These are phyloP conservation scores for Pseudofabraea citricarpa DNA, from an alignment of 2,329 filamentous ascomycete species.

Conservation along the genomic window DNA sequence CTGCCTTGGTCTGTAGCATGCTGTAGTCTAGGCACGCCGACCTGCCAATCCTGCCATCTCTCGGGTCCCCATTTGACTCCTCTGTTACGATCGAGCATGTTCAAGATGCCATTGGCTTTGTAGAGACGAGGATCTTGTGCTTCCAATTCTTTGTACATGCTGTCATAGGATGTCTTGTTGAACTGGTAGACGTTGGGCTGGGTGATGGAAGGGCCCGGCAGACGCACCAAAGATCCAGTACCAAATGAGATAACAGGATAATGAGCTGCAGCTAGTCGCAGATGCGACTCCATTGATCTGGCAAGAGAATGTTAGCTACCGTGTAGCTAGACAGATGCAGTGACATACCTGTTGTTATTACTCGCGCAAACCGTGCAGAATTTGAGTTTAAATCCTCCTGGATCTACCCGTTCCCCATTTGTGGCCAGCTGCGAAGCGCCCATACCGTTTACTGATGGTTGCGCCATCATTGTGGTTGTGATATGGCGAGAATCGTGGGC, in stretches of 20 bases:
- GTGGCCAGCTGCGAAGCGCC: constrained; percentile 6
- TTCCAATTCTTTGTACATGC: constrained; percentile 88
- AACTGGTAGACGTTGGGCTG: constrained; percentile 98
- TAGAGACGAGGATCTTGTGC: constrained; percentile 84
- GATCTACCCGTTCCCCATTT: constrained; percentile 19
- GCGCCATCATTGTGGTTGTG: too few relatives aligned
- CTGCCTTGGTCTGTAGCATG: constrained; percentile 73
- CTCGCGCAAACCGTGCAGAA: constrained; percentile 99
- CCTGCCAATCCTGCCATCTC: constrained; percentile 95
- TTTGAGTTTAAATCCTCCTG: constrained; percentile 73
- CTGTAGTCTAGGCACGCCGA: constrained; percentile 77
- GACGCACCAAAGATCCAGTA: constrained; percentile 87
- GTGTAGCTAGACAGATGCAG: background rate
- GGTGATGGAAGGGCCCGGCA: constrained; percentile 84
- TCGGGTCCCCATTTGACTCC: constrained; percentile 93
- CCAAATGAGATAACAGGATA: constrained; percentile 99
- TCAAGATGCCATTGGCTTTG: constrained; percentile 84
- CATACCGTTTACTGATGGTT: constrained; percentile 14
- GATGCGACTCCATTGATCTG: constrained; percentile 98
- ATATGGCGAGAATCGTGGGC: too few relatives aligned
- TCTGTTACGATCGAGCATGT: constrained; percentile 92
- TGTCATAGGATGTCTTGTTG: constrained; percentile 92
- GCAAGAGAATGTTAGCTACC: constrained; percentile 15
- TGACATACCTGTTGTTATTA: constrained; percentile 83
- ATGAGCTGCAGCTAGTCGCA: constrained; percentile 76